Conservation (phyloP, 108 stramenopile genomes). For the Skeletonema grethae region DNA sequence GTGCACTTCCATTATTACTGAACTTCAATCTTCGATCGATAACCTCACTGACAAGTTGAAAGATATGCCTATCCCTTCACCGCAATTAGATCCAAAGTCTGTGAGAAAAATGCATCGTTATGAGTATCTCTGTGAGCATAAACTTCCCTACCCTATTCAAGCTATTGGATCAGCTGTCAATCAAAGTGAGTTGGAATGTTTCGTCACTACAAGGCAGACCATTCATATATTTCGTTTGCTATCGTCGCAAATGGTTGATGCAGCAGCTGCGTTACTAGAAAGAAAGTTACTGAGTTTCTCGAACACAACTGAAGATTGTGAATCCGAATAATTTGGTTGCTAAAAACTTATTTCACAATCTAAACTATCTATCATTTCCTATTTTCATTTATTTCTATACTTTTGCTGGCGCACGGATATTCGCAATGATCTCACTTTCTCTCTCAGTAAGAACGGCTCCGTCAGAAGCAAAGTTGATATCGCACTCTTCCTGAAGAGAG, state of each 20-base stretch:
- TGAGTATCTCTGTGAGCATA: conserved; percentile 22
- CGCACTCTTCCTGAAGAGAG: conserved; percentile 29
- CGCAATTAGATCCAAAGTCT: not conserved
- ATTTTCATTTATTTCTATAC: not conserved
- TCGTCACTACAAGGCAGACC: conserved; percentile 9
- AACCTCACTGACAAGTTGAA: conserved; percentile 1
- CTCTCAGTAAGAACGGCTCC: conserved; percentile 8
- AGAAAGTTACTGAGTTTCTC: not conserved
- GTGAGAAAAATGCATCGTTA: conserved; percentile 39
- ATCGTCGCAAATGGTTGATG: conserved; percentile 1
- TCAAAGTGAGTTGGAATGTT: not conserved
- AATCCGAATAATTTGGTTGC: not conserved
- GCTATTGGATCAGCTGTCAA: conserved; percentile 4
- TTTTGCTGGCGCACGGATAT: conserved; percentile 5
- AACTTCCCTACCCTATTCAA: conserved; percentile 41
- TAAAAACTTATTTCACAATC: not conserved
- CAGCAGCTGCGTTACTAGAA: conserved; percentile 4
- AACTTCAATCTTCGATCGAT: conserved; percentile 14
- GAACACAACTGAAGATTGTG: not conserved
- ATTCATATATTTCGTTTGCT: conserved; percentile 12
- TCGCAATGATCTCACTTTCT: conserved; percentile 16
- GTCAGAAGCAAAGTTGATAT: conserved; percentile 29
- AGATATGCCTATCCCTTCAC: not conserved
- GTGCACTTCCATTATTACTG: conserved; percentile 6
- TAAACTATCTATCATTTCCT: not conserved